Evolutionary conservation across 2,329 filamentous ascomycete species (phyloP).

Genomic region (Beauveria asiatica): DNA sequence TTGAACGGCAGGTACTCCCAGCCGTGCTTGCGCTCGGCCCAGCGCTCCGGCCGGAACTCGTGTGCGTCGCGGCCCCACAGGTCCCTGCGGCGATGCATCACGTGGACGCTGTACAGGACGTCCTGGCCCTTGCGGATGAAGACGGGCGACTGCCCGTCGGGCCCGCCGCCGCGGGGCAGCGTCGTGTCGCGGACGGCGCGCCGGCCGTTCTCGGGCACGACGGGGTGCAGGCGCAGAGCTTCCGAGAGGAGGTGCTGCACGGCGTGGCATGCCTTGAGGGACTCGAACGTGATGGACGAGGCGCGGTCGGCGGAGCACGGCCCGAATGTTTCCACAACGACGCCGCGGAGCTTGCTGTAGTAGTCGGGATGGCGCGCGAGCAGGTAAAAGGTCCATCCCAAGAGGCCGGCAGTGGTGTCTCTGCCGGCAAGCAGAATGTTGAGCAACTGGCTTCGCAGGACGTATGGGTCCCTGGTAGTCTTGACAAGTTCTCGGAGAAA

Average conservation of each 20-base stretch:
- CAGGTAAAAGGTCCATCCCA: slow-evolving; percentile 17
- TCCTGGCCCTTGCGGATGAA: slow-evolving; percentile 21
- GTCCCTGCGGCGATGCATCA: slow-evolving; percentile 24
- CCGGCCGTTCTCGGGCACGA: slow-evolving; percentile 26
- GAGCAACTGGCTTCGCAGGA: slow-evolving; percentile 13
- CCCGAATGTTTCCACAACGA: slow-evolving; percentile 1
- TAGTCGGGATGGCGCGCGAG: slow-evolving; percentile 11
- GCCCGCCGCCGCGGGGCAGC: slow-evolving; percentile 28
- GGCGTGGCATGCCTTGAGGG: neutral
- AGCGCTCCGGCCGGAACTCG: slow-evolving; percentile 28
- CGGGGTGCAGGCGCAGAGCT: slow-evolving; percentile 24
- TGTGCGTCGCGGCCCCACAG: slow-evolving; percentile 27
- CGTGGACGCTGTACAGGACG: slow-evolving; percentile 19
- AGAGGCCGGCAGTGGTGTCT: slow-evolving; percentile 18
- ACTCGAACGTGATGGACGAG: slow-evolving; percentile 1
- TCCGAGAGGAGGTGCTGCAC: slow-evolving; percentile 16
- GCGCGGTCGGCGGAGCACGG: neutral
- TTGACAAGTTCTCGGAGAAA: slow-evolving; percentile 15
- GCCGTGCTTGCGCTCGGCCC: slow-evolving; percentile 21
- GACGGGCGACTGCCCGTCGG: slow-evolving; percentile 23
- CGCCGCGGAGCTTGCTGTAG: neutral
- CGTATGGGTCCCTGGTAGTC: slow-evolving; percentile 8
- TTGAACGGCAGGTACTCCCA: slow-evolving; percentile 24
- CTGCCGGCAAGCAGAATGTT: slow-evolving; percentile 16
- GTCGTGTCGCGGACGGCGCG: slow-evolving; percentile 23